Evolutionary conservation across 306 rosid genomes (phyloP), one percentile per base, ranked within the genome.

Genomic region (Ochetophila trinervis): DNA sequence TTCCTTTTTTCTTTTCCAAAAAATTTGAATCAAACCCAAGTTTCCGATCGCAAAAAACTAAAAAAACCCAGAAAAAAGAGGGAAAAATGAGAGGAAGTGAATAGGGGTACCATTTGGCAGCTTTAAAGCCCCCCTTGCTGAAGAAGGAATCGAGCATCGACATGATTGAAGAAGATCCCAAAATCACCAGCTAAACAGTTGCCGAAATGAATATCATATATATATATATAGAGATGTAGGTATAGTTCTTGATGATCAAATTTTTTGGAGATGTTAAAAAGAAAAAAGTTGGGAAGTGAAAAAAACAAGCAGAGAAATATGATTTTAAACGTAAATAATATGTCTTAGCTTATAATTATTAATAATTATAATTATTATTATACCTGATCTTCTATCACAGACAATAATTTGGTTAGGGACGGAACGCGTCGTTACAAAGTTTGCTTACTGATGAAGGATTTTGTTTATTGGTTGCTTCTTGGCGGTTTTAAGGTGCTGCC

Each of bases 101-200:
- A 37, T 5, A 8, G 30, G 3, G 65, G 72, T 75, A 93, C 98
- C 98, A 93, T 76, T 89, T 86, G 69, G 88, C 76, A 48, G 96
- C 96, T 70, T 84, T 90, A 73, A 93, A 93, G 78, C 94, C 96
- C 80, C 94, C 96, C 80, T 83, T 79, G 89, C 74, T 86, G 90
- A 93, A 90, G 86, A 93, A 79, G 37, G 98, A 87, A 69, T 82
- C 89, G 66, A 92, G 90, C 88, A 87, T 84, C 85, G 94, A 80
- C 96, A 86, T 87, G 83, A 68, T 12, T 58, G 35, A 35, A 19
- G 67, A 56, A 52, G 52, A 69, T 63, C 62, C 59, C 48, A 18
- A 49, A 22, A 23, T 16, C 18, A 53, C 8, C 18, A 15, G 23
- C 44, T 21, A 52, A 55, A 40, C 58, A 35, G 34, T 42, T 53